These are phyloP conservation scores for Rhizopogon vinicolor DNA, from an alignment of 768 basidiomycete genomes.

Conservation along the genomic window DNA sequence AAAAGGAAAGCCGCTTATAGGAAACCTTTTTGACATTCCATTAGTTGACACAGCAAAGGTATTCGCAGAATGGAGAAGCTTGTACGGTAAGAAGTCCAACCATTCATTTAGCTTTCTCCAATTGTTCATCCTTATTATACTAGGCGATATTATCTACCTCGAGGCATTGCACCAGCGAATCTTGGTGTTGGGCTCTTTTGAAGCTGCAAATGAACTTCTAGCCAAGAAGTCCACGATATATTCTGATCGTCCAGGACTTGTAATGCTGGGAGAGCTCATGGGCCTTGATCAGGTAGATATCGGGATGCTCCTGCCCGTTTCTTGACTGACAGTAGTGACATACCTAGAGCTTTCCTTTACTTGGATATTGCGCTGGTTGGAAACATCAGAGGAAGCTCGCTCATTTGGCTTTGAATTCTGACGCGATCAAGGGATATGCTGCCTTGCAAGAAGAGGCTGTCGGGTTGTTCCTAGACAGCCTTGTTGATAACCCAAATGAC, in stretches of 20 bases:
- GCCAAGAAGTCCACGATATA: constrained; percentile 22
- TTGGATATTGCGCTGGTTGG: constrained; percentile 5
- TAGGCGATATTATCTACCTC: constrained; percentile 13
- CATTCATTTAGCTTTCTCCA: neutral
- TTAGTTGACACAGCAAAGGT: neutral
- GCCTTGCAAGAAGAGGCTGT: neutral
- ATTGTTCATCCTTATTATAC: neutral
- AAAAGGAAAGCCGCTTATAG: constrained; percentile 3
- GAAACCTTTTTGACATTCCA: constrained; percentile 4
- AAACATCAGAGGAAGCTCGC: constrained; percentile 3
- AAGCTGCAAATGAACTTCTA: constrained; percentile 25
- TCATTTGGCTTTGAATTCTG: neutral
- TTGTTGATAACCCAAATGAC: neutral
- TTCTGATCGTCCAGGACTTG: constrained; percentile 3
- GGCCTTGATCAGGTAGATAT: neutral
- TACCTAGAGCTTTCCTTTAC: constrained; percentile 6
- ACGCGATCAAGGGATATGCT: neutral
- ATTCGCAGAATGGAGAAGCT: neutral
- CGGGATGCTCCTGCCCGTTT: neutral
- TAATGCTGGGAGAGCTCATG: constrained; percentile 1
- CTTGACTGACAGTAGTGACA: neutral
- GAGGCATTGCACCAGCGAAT: constrained; percentile 5
- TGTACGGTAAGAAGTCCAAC: neutral
- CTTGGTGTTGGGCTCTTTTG: constrained; percentile 16
- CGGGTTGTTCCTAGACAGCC: neutral